Evolutionary conservation across 371 early-diverging fungal species (phyloP).

Genomic region (Massospora cicadina): DNA sequence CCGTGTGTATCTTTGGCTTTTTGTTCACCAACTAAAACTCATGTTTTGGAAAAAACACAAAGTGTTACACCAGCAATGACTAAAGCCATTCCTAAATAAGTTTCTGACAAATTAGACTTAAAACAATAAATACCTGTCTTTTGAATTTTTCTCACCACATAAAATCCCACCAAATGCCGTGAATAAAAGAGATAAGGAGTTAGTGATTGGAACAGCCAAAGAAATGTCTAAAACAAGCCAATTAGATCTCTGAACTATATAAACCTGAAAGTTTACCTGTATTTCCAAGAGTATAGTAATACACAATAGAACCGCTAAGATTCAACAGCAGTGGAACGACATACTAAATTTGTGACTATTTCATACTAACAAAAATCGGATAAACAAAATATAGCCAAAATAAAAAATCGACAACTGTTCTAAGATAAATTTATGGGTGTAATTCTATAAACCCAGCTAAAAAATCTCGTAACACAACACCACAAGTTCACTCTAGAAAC

Average conservation of each 20-base stretch:
- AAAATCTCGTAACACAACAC: neutral
- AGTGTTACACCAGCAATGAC: constrained; percentile 43
- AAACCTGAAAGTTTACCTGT: constrained; percentile 22
- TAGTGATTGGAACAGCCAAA: constrained; percentile 82
- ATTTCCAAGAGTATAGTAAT: constrained; percentile 75
- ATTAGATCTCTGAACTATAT: constrained; percentile 4
- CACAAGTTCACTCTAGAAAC: neutral
- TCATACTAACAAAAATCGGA: too few species aligned
- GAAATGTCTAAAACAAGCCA: constrained; percentile 69
- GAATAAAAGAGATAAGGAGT: constrained; percentile 73
- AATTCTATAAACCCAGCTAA: too few species aligned
- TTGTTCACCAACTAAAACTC: too few species aligned
- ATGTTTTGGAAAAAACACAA: constrained; percentile 23
- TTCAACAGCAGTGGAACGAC: constrained; percentile 72
- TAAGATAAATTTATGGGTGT: neutral
- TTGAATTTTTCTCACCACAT: constrained; percentile 55
- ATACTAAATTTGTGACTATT: constrained; percentile 26
- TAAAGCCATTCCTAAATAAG: constrained; percentile 43
- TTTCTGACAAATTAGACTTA: constrained; percentile 17
- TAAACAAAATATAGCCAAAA: too few species aligned
- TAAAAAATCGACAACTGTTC: neutral
- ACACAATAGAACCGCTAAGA: constrained; percentile 73
- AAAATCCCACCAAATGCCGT: constrained; percentile 62
- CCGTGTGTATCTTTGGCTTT: too few species aligned
- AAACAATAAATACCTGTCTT: constrained; percentile 16